phyloP scores from a whole-genome alignment of 140 eudicot genomes.

The Senecio squalidus region DNA sequence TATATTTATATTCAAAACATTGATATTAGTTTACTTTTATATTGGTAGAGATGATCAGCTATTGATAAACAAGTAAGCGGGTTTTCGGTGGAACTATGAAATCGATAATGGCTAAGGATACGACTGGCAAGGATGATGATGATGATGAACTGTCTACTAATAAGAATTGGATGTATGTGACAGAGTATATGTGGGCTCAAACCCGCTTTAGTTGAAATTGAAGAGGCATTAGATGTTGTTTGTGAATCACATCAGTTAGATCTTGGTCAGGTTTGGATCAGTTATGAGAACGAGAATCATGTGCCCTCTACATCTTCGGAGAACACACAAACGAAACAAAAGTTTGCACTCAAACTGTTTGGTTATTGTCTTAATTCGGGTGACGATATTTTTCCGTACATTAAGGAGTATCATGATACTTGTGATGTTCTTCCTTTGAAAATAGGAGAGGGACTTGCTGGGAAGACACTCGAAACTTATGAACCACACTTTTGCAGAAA shows the following conservation, averaged over 20 bases:
- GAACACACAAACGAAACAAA: neutral
- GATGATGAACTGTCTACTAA: no score
- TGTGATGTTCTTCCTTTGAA: no score
- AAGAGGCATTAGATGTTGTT: neutral
- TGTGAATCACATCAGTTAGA: neutral
- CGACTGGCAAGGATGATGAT: no score
- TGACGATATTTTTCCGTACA: neutral
- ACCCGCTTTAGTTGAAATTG: neutral
- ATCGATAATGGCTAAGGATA: no score
- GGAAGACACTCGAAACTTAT: neutral
- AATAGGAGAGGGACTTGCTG: neutral
- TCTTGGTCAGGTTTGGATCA: constrained; percentile 1
- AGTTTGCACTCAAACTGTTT: neutral
- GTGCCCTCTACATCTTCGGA: neutral
- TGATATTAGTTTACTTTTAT: no score
- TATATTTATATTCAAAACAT: no score
- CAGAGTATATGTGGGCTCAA: neutral
- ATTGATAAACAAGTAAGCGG: no score
- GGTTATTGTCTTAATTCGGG: neutral
- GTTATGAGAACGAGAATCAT: neutral
- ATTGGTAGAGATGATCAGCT: no score
- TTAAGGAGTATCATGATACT: neutral
- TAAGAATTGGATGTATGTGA: neutral
- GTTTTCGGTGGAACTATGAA: no score
- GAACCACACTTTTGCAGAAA: neutral